Percentiles rank a stretch among this genome's conserved stretches.
Evolutionary conservation across 164 flowering plant genomes (phyloP).

Genomic region (Stephania japonica): DNA sequence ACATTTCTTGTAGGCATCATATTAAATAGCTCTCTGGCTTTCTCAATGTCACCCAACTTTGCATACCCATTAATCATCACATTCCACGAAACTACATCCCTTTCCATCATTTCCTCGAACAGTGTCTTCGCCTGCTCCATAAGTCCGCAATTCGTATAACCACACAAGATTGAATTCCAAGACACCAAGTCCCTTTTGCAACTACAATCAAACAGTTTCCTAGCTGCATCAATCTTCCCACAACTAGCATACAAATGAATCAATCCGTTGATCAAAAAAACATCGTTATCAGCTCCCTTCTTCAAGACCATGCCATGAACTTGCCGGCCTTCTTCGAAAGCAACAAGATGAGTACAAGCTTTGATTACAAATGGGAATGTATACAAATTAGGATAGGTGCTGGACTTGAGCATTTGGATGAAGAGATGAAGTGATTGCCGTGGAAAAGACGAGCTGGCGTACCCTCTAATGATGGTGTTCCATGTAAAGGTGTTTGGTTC

Average conservation of each 20-base stretch:
- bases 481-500: conserved; percentile 15
- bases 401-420: conserved; percentile 8
- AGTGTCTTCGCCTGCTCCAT: not conserved
- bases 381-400: conserved; percentile 3
- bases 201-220: conserved; percentile 9
- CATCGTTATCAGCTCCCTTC: conserved; percentile 7
- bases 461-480: conserved; percentile 17
- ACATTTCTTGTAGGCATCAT: conserved; percentile 9
- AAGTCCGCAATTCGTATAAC: conserved; percentile 9
- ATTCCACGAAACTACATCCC: conserved; percentile 17
- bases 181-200: not conserved
- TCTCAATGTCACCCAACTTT: conserved; percentile 9
- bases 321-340: conserved; percentile 9
- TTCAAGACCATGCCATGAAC: conserved; percentile 13
- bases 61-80: conserved; percentile 13
- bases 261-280: conserved; percentile 9
- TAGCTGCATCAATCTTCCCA: conserved; percentile 6
- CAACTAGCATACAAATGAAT: conserved; percentile 15
- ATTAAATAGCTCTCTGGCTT: conserved; percentile 9
- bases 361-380: conserved; percentile 15
- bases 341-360: conserved; percentile 10
- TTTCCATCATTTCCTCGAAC: conserved; percentile 14
- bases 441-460: conserved; percentile 5
- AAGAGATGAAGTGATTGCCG: conserved; percentile 12
- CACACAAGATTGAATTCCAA: conserved; percentile 16